These are phyloP conservation scores for Fraxinus americana DNA, from an alignment of 257 asterid genomes.

Conservation along the genomic window DNA sequence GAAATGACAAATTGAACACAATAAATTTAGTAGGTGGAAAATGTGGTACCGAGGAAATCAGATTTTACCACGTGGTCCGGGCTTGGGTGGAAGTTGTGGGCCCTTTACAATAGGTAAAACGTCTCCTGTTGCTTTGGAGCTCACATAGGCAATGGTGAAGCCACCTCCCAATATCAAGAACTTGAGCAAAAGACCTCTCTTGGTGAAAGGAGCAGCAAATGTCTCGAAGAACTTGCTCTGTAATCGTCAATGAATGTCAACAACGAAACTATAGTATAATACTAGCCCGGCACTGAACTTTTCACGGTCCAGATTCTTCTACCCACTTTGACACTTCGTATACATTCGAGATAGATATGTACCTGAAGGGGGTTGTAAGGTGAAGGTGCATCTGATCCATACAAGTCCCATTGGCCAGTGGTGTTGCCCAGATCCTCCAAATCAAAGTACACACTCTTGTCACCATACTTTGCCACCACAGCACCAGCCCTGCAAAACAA, in stretches of 20 bases:
- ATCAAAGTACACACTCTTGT: constrained; percentile 92
- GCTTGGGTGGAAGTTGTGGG: constrained; percentile 90
- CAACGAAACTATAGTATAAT: not conserved
- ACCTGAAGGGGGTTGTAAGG: constrained; percentile 94
- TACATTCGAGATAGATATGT: not conserved
- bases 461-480: constrained; percentile 94
- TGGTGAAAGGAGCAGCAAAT: constrained; percentile 97
- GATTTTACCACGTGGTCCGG: constrained; percentile 84
- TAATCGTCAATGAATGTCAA: not conserved
- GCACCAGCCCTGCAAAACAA: constrained; percentile 55
- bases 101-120: constrained; percentile 88
- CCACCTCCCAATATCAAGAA: constrained; percentile 96
- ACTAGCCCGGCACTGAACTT: not conserved
- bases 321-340: not conserved
- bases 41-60: constrained; percentile 30
- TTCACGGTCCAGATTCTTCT: not conserved
- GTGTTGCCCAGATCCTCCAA: constrained; percentile 91
- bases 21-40: constrained; percentile 4
- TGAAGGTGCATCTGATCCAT: constrained; percentile 97
- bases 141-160: constrained; percentile 72
- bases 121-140: constrained; percentile 87
- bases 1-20: constrained; percentile 37
- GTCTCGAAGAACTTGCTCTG: constrained; percentile 98
- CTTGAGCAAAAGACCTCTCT: constrained; percentile 92
- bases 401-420: constrained; percentile 96